Evolutionary conservation across 495 filamentous ascomycete species (phyloP).

Genomic region (Xylaria palmicola): DNA sequence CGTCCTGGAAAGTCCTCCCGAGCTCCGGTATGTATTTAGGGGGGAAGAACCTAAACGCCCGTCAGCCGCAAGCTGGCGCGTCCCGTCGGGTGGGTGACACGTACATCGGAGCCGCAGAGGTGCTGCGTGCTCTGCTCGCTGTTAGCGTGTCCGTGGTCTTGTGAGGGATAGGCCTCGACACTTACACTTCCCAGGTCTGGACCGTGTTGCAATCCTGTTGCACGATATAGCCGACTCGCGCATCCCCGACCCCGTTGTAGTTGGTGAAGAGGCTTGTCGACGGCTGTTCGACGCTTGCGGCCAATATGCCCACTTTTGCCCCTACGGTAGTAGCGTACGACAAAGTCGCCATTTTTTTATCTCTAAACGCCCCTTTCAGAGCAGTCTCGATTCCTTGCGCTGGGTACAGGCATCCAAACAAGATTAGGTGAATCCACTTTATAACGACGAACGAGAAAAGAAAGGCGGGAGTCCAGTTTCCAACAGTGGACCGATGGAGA

Average conservation of each 20-base stretch:
- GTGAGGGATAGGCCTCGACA: neutral
- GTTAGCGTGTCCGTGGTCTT: neutral
- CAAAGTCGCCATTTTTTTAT: neutral
- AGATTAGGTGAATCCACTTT: neutral
- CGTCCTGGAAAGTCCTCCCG: slow-evolving; percentile 1
- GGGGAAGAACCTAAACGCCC: neutral
- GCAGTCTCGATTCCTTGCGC: neutral
- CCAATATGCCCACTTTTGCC: neutral
- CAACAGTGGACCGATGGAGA: too few relatives aligned
- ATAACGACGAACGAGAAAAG: neutral
- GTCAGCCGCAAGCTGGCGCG: neutral
- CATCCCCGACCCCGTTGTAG: slow-evolving; percentile 4
- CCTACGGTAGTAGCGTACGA: neutral
- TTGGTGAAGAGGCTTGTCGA: slow-evolving; percentile 6
- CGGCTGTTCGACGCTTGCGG: slow-evolving; percentile 1
- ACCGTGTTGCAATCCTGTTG: neutral
- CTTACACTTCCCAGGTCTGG: slow-evolving; percentile 1
- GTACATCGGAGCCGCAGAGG: neutral
- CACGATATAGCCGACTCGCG: slow-evolving; percentile 4
- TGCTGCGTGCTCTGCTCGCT: neutral
- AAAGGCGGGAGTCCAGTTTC: too few relatives aligned
- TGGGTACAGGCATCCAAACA: neutral
- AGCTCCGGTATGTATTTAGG: slow-evolving; percentile 2
- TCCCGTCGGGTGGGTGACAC: neutral
- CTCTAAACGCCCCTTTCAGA: neutral